These are phyloP conservation scores for Leccinum fuscescens DNA, from an alignment of 1,284 basidiomycete genomes.

Conservation along the genomic window DNA sequence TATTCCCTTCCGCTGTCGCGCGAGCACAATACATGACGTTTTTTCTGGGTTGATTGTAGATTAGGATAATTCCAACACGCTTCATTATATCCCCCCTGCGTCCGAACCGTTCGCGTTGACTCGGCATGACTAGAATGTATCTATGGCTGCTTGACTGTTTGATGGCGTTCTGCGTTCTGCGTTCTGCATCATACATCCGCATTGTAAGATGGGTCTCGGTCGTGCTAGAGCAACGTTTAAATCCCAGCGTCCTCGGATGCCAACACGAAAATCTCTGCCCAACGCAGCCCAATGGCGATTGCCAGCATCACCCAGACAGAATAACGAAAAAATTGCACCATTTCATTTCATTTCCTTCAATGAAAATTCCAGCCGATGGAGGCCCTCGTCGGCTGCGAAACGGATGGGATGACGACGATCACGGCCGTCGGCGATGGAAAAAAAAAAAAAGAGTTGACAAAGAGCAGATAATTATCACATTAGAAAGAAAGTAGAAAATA, in stretches of 20 bases:
- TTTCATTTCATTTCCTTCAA: neutral
- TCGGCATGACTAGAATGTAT: neutral
- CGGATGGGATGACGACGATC: neutral
- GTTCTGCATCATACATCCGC: neutral
- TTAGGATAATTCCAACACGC: conserved; percentile 12
- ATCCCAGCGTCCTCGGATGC: neutral
- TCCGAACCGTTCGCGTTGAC: neutral
- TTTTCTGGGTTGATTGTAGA: conserved; percentile 16
- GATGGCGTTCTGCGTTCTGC: no score
- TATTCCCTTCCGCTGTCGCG: neutral
- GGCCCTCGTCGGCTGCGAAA: neutral
- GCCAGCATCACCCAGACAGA: neutral
- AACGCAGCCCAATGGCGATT: neutral
- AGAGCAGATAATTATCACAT: neutral
- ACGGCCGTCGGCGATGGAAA: neutral
- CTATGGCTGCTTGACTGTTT: neutral
- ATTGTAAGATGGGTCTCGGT: conserved; percentile 4
- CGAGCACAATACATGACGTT: conserved; percentile 2
- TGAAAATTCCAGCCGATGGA: no score
- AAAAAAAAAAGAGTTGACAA: neutral
- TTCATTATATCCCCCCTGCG: neutral
- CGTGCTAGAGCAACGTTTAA: neutral
- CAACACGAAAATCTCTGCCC: neutral
- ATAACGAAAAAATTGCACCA: neutral
- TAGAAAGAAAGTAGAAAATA: neutral